Conservation (phyloP, 2,329 filamentous ascomycete species). For the Colletotrichum navitas region DNA sequence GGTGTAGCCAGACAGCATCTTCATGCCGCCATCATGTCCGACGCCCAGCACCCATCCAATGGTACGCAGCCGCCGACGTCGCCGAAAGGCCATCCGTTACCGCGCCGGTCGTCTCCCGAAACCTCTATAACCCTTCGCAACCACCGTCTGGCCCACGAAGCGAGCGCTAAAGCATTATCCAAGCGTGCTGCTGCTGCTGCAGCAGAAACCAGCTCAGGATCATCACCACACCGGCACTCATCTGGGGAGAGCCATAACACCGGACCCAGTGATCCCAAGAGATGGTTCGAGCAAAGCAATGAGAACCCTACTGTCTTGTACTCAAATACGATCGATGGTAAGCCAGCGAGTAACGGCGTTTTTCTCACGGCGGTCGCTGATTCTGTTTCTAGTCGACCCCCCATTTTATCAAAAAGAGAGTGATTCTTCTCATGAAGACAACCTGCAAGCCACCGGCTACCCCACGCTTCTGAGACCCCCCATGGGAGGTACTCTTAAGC, state of each 20-base stretch:
- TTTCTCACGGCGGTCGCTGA: constrained; percentile 5
- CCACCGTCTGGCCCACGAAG: constrained; percentile 61
- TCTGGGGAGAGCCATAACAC: constrained; percentile 65
- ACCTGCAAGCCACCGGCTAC: constrained; percentile 41
- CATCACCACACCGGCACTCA: constrained; percentile 54
- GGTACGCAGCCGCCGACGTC: constrained; percentile 44
- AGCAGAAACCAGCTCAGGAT: constrained; percentile 37
- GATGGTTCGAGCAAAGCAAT: constrained; percentile 69
- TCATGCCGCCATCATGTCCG: constrained; percentile 49
- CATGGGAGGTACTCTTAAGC: constrained; percentile 47
- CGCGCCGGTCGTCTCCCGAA: constrained; percentile 58
- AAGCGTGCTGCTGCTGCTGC: constrained; percentile 34
- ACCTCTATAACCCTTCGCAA: constrained; percentile 63
- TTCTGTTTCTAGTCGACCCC: constrained; percentile 58
- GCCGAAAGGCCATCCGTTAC: constrained; percentile 56
- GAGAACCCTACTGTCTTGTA: constrained; percentile 60
- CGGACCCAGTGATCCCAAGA: constrained; percentile 62
- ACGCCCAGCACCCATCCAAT: constrained; percentile 45
- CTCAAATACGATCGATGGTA: constrained; percentile 64
- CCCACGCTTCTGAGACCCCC: constrained; percentile 45
- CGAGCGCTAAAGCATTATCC: constrained; percentile 45
- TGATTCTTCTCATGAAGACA: constrained; percentile 64
- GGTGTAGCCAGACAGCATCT: constrained; percentile 30
- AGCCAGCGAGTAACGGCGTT: constrained; percentile 25
- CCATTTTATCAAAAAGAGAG: constrained; percentile 68